Base-by-base conservation (phyloP, 768 basidiomycete species). In the Tricholoma sp. region DNA sequence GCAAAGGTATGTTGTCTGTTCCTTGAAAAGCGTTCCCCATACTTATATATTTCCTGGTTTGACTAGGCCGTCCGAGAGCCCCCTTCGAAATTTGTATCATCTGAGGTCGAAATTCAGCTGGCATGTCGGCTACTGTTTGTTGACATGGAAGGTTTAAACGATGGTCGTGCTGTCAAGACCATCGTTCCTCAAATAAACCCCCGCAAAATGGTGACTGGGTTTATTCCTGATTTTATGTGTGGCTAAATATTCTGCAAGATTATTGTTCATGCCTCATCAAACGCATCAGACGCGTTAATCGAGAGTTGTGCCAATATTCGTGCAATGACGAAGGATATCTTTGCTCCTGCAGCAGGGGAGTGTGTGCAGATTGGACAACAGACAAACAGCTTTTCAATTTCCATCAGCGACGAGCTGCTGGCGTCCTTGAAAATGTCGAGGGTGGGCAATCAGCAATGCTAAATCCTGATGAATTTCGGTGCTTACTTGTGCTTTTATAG, bases 111-210 rank as follows among this genome's bases (percentile, higher is more conserved):
- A 56, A 81, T 98, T 24, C 86, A 93, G 56, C 67, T 98, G 33
- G 84, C 89, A 31, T 97, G 96, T 63, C 84, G 89, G 4, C 72
- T 98, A 29, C 81, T 94, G 47, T 98, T 91, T 64, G 85, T 98
- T 47, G 96, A 99, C 66, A 86, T 98, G 83, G 97, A 98, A 65
- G 97, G 97, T 31, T 74, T 96, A 53, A 95, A 95, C 63, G 97
- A 99, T 64, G 96, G 96, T 1, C 90, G 96, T 58, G 94, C 97
- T 0, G 87, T 97, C 58, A 98, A 98, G 71, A 94, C 91, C 0
- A 97, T 99, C 60, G 87, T 98, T 4, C 92, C 96, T 3, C 92
- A 97, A 75, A 85, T 99, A 58, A 94, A 96, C 65, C 97, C 97
- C 31, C 81, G 97, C 17, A 95, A 94, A 77, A 86, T 98, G 84